Conservation (phyloP, 2,329 filamentous ascomycete species). For the Trichoderma semiorbis region DNA sequence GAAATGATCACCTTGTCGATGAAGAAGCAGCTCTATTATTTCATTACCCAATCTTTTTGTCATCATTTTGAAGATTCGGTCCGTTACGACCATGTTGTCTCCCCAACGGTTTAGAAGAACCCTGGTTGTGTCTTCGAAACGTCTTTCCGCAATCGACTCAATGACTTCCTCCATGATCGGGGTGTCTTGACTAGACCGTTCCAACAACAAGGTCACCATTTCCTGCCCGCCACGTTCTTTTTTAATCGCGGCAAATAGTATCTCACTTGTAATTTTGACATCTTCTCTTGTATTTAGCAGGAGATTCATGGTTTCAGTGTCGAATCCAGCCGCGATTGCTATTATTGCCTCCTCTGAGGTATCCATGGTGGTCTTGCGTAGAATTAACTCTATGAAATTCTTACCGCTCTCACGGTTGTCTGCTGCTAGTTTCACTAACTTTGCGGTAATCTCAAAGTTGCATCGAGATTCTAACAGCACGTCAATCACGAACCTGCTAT, state of each 20-base stretch:
- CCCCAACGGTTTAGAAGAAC: neutral
- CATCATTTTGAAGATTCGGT: neutral
- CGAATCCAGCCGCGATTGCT: neutral
- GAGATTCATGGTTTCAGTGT: neutral
- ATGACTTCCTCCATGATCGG: neutral
- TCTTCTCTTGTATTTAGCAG: neutral
- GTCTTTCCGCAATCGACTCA: rapidly evolving
- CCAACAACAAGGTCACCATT: neutral
- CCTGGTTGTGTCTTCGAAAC: neutral
- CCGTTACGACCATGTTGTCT: neutral
- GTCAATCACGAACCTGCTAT: neutral
- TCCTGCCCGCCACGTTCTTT: neutral
- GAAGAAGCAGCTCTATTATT: neutral
- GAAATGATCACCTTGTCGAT: neutral
- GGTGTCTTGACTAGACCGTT: neutral
- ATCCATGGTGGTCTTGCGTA: neutral
- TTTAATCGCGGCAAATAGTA: neutral
- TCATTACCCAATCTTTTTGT: rapidly evolving
- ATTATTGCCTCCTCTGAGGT: neutral
- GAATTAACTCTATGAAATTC: neutral
- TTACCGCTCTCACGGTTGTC: neutral
- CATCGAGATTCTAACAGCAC: neutral
- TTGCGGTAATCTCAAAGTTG: neutral
- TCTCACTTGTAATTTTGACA: neutral
- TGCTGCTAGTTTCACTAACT: neutral